Base-by-base conservation (phyloP, 1,139 yeast genomes). In the Zygosaccharomyces sapae region DNA sequence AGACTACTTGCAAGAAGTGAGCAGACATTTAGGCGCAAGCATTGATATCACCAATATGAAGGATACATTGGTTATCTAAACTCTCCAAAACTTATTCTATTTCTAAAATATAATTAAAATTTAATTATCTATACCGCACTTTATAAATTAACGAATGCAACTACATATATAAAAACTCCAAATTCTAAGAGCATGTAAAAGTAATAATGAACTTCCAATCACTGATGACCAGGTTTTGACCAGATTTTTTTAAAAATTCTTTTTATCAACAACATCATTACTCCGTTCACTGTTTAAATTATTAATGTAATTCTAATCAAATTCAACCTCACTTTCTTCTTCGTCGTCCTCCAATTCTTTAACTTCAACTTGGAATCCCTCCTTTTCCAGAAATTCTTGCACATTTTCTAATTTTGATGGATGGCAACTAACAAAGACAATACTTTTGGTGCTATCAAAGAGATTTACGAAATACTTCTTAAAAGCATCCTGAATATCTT, bases 371-470 rank as follows among this genome's bases (percentile, higher is more conserved):
- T 68, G 65, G 60, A 85, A 90, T 0, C 95, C 95, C 39, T 70
- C 69, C 0, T 59, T 58, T 16, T 59, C 62, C 51, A 89, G 77
- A 48, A 74, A 80, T 13, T 63, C 63, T 36, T 68, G 66, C 49
- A 86, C 70, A 5, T 68, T 70, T 0, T 72, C 78, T 1, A 71
- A 65, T 59, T 82, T 83, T 1, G 81, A 71, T 4, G 92, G 83
- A 53, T 92, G 89, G 49, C 92, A 77, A 56, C 90, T 81, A 7
- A 83, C 70, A 61, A 88, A 89, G 5, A 86, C 74, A 39, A 77
- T 70, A 4, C 94, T 81, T 1, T 66, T 66, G 0, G 70, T 60
- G 3, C 80, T 56, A 34, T 79, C 74, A 63, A 90, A 90, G 48
- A 90, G 57, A 4, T 80, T 77, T 18, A 73, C 68, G 63, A 82